phyloP scores from a whole-genome alignment of 768 basidiomycete species.

The Astraeus odoratus region DNA sequence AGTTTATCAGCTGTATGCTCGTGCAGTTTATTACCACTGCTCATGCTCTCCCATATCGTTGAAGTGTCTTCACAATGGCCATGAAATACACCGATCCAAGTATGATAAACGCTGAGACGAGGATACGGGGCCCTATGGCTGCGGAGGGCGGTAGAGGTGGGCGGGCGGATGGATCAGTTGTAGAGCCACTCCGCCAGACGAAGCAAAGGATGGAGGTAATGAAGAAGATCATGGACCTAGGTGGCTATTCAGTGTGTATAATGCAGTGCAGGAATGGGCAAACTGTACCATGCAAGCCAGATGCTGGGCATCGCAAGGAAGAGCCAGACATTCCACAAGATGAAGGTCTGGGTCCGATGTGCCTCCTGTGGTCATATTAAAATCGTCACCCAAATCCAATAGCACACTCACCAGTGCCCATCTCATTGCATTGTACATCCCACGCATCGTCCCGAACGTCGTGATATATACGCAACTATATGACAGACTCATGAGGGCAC shows the following conservation, averaged over 20 bases:
- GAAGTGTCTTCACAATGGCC: constrained; percentile 57
- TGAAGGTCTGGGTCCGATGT: constrained; percentile 37
- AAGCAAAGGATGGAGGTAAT: constrained; percentile 55
- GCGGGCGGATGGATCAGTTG: constrained; percentile 29
- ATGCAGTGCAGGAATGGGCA: not conserved
- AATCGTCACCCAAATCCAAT: not conserved
- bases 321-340: constrained; percentile 66
- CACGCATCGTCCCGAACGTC: constrained; percentile 65
- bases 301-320: constrained; percentile 59
- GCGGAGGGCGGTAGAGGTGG: constrained; percentile 31
- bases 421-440: constrained; percentile 60
- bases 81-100: constrained; percentile 56
- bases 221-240: constrained; percentile 64
- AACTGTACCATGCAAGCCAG: constrained; percentile 60
- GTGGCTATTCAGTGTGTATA: not conserved
- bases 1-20: too few relatives aligned
- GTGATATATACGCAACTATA: constrained; percentile 73
- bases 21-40: too few relatives aligned
- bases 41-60: constrained; percentile 62
- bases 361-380: constrained; percentile 42
- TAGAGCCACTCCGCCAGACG: constrained; percentile 57
- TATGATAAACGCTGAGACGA: constrained; percentile 45
- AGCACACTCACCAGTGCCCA: constrained; percentile 55
- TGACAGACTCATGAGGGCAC: constrained; percentile 61
- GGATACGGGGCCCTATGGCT: constrained; percentile 48